Conservation (phyloP, 495 filamentous ascomycete species). For the Penicillium canariense region DNA sequence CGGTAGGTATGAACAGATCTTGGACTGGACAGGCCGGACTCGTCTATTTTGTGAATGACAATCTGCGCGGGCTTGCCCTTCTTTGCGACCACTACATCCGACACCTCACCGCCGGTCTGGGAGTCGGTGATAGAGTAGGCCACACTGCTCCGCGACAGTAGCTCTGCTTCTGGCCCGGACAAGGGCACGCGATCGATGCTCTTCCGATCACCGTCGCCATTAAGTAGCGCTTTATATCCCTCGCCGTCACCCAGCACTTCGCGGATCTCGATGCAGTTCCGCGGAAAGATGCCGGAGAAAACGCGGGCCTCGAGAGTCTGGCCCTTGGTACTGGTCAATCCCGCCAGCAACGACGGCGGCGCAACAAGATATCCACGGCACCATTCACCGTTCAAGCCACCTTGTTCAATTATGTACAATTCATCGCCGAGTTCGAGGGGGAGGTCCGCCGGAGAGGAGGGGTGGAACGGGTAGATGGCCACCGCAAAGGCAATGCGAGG, state of each 20-base stretch:
- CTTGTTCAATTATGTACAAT: slow-evolving; percentile 96
- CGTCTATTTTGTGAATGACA: slow-evolving; percentile 40
- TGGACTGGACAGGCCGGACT: slow-evolving; percentile 31
- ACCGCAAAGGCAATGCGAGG: slow-evolving; percentile 97
- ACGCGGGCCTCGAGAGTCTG: slow-evolving; percentile 93
- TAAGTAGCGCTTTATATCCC: slow-evolving; percentile 31
- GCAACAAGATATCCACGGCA: slow-evolving; percentile 92
- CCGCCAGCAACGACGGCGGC: slow-evolving; percentile 87
- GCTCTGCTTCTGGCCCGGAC: slow-evolving; percentile 20
- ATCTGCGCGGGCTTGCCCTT: slow-evolving; percentile 46
- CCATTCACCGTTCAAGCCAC: slow-evolving; percentile 82
- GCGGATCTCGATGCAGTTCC: slow-evolving; percentile 83
- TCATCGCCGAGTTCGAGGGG: slow-evolving; percentile 97
- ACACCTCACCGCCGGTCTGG: slow-evolving; percentile 30
- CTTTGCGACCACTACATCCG: slow-evolving; percentile 40
- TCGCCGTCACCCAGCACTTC: slow-evolving; percentile 67
- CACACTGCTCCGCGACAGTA: slow-evolving; percentile 27
- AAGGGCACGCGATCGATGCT: slow-evolving; percentile 26
- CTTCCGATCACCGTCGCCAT: slow-evolving; percentile 35
- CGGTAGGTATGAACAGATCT: slow-evolving; percentile 30
- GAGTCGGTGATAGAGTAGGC: slow-evolving; percentile 31
- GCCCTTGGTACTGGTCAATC: slow-evolving; percentile 86
- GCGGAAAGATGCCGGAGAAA: slow-evolving; percentile 95
- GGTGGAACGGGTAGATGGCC: slow-evolving; percentile 87
- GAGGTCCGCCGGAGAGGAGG: slow-evolving; percentile 84